These are phyloP conservation scores for Sporisorium exsertum DNA, from an alignment of 1,284 basidiomycete genomes.

Conservation along the genomic window DNA sequence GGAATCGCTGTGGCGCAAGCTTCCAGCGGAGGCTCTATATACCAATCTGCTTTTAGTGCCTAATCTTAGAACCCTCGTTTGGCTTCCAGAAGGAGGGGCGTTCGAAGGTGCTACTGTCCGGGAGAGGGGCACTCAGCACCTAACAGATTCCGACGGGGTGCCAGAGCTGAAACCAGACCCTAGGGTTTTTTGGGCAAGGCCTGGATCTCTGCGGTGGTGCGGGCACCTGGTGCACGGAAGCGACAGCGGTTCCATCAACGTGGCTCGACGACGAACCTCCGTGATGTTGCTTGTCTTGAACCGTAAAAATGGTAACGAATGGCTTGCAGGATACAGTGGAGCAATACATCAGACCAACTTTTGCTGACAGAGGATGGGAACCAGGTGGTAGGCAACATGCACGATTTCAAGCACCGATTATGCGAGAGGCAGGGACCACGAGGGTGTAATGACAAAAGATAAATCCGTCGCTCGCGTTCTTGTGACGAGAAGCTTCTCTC, in stretches of 20 bases:
- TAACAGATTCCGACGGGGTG: not conserved
- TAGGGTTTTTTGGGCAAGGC: not conserved
- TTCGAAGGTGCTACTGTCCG: not conserved
- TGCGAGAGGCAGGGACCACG: constrained; percentile 25
- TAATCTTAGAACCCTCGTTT: not conserved
- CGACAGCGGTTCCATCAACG: constrained; percentile 16
- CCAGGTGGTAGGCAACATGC: not conserved
- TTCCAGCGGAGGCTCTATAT: not conserved
- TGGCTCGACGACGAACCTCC: not conserved
- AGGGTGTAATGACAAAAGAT: constrained; percentile 21
- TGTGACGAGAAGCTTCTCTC: not conserved
- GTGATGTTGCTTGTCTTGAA: not conserved
- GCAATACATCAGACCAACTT: too few relatives aligned
- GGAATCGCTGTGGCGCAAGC: not conserved
- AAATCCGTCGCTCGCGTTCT: not conserved
- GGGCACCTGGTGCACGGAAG: constrained; percentile 10
- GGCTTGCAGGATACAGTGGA: not conserved
- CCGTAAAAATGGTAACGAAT: not conserved
- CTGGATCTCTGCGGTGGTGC: not conserved
- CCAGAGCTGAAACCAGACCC: constrained; percentile 2
- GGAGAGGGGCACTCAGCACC: too few relatives aligned
- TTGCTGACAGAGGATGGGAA: not conserved
- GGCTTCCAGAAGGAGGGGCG: not conserved
- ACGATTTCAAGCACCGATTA: constrained; percentile 31
- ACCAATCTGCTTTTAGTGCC: not conserved